Percentiles rank a stretch among this genome's conserved stretches.
These are phyloP conservation scores for Chalciporus sphaerocephalus DNA, from an alignment of 768 basidiomycete genomes.

Conservation along the genomic window DNA sequence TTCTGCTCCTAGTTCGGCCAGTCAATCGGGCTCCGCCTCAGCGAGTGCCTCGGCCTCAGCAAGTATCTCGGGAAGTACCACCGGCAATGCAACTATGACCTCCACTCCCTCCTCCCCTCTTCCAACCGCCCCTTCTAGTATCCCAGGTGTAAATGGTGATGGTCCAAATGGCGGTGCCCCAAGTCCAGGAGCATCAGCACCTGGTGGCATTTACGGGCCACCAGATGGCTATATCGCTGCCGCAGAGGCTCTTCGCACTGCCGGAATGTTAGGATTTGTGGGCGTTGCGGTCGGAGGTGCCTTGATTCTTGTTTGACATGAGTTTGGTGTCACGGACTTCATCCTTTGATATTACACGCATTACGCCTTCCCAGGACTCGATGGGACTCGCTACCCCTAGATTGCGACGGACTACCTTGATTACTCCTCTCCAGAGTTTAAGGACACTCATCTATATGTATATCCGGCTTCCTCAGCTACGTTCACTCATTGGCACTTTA, in stretches of 20 bases:
- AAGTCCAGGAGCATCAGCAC: constrained; percentile 47
- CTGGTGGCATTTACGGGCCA: constrained; percentile 57
- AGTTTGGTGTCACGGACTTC: constrained; percentile 4
- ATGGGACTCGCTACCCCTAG: constrained; percentile 2
- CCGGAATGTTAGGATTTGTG: constrained; percentile 40
- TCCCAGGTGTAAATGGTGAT: constrained; percentile 48
- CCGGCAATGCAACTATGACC: constrained; percentile 33
- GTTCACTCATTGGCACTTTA: constrained; percentile 26
- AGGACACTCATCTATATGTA: constrained; percentile 21
- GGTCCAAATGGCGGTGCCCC: constrained; percentile 46
- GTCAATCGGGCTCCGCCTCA: constrained; percentile 20
- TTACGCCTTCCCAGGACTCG: constrained; percentile 13
- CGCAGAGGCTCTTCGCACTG: constrained; percentile 46
- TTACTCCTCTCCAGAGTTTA: constrained; percentile 15
- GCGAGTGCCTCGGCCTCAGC: constrained; percentile 20
- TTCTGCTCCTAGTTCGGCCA: constrained; percentile 39
- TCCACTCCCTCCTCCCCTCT: constrained; percentile 8
- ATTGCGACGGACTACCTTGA: constrained; percentile 12
- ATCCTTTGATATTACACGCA: constrained; percentile 4
- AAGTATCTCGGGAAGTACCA: constrained; percentile 12
- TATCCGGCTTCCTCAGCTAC: constrained; percentile 16
- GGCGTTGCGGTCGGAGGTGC: constrained; percentile 48
- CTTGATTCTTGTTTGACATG: constrained; percentile 41
- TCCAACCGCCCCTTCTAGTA: constrained; percentile 55
- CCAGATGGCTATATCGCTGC: constrained; percentile 61